Evolutionary conservation across 306 rosid genomes (phyloP), one percentile per base, ranked within the genome.

Genomic region (Gillenia trifoliata): DNA sequence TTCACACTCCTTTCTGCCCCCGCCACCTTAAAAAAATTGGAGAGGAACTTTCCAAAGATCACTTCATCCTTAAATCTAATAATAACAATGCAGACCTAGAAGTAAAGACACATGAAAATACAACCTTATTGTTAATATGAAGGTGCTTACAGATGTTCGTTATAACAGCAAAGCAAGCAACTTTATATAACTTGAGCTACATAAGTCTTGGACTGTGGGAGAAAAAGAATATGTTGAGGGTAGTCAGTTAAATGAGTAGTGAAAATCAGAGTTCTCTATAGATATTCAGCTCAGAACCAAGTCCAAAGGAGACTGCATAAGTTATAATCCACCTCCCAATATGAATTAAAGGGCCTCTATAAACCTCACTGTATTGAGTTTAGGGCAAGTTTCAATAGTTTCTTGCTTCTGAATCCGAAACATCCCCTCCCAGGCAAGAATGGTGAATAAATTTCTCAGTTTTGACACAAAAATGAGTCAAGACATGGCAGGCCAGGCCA

Each of bases 381-480:
- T 25, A 40, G 81, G 70, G 83, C 77, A 77, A 64, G 45, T 78
- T 78, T 25, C 77, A 70, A 66, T 62, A 75, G 82, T 71, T 84
- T 65, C 75, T 83, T 81, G 70, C 84, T 80, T 59, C 79, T 73
- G 64, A 75, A 86, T 60, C 65, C 19, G 81, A 71, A 81, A 79
- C 60, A 79, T 28, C 45, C 70, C 62, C 77, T 71, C 75, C 60
- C 65, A 66, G 31, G 71, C 20, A 73, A 81, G 63, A 71, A 68
- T 75, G 78, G 66, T 31, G 83, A 81, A 85, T 54, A 77, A 84
- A 67, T 68, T 57, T 74, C 90, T 86, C 70, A 70, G 81, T 89
- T 63, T 67, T 76, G 65, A 81, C 63, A 76, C 70, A 56, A 56
- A 66, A 73, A 30, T 45, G 41, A 8, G 41, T 36, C 41, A 36